A percentile compares a stretch with the other conserved stretches of the same genome.
These are phyloP conservation scores for Plenodomus lindquistii DNA, from an alignment of 2,329 filamentous ascomycete genomes.

Conservation along the genomic window DNA sequence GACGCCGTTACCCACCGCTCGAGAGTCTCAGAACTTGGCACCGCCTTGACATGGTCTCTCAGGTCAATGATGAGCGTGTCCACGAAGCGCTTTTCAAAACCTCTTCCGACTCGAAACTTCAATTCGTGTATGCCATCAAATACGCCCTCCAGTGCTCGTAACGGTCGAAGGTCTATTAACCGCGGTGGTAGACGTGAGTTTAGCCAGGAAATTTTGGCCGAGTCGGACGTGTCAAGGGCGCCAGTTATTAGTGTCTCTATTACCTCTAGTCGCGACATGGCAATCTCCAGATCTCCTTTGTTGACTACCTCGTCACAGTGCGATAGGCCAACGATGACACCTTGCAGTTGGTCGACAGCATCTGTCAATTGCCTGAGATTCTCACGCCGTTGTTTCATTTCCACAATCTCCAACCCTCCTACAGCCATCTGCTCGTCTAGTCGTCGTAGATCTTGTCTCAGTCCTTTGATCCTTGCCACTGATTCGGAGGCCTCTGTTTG, in stretches of 20 bases:
- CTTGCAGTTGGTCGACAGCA: slow-evolving; percentile 79
- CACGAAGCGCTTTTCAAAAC: slow-evolving; percentile 81
- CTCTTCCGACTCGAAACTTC: slow-evolving; percentile 80
- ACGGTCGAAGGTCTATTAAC: slow-evolving; percentile 71
- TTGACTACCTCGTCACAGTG: slow-evolving; percentile 82
- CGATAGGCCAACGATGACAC: slow-evolving; percentile 74
- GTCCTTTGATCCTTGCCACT: slow-evolving; percentile 78
- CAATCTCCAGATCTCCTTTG: slow-evolving; percentile 78
- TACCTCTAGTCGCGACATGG: slow-evolving; percentile 74
- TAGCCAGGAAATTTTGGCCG: slow-evolving; percentile 37
- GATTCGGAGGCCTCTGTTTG: slow-evolving; percentile 92
- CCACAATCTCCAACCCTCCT: slow-evolving; percentile 81
- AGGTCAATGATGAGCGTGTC: slow-evolving; percentile 78
- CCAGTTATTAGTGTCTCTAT: slow-evolving; percentile 82
- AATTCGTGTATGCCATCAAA: slow-evolving; percentile 76
- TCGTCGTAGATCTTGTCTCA: slow-evolving; percentile 77
- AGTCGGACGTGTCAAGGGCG: slow-evolving; percentile 53
- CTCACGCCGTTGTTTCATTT: slow-evolving; percentile 77
- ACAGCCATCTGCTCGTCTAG: slow-evolving; percentile 87
- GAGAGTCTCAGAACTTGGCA: slow-evolving; percentile 73
- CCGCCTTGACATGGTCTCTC: slow-evolving; percentile 74
- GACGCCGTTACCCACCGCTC: slow-evolving; percentile 83
- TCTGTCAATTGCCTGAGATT: slow-evolving; percentile 83
- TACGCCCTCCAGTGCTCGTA: slow-evolving; percentile 80
- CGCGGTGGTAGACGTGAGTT: slow-evolving; percentile 42